Evolutionary conservation across 768 basidiomycete species (phyloP).

Genomic region (Sarcomyxa edulis): DNA sequence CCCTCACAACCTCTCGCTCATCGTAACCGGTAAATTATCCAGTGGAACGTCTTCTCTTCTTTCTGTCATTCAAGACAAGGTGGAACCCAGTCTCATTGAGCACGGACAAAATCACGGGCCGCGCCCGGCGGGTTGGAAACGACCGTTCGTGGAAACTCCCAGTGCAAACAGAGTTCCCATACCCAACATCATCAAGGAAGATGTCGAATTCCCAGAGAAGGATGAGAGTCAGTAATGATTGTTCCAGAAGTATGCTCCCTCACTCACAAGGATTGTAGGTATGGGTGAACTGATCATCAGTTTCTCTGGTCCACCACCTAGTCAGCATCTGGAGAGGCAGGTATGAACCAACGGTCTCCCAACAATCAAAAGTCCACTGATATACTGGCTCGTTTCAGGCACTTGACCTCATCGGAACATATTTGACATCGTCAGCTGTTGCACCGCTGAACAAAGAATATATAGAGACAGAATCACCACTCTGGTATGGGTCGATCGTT

Average conservation of each 20-base stretch:
- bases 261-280: slow-evolving; percentile 21
- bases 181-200: slow-evolving; percentile 44
- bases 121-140: slow-evolving; percentile 79
- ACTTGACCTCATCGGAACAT: slow-evolving; percentile 78
- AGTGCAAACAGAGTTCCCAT: slow-evolving; percentile 61
- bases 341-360: slow-evolving; percentile 24
- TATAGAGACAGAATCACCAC: slow-evolving; percentile 84
- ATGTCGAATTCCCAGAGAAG: slow-evolving; percentile 92
- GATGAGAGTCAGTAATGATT: slow-evolving; percentile 63
- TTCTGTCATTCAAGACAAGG: slow-evolving; percentile 71
- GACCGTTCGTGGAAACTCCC: slow-evolving; percentile 88
- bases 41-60: slow-evolving; percentile 73
- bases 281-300: slow-evolving; percentile 80
- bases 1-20: slow-evolving; percentile 87
- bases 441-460: slow-evolving; percentile 88
- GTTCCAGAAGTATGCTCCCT: not conserved
- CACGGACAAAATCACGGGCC: slow-evolving; percentile 71
- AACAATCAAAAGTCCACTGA: not conserved
- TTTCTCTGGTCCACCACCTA: slow-evolving; percentile 74
- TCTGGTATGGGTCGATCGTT: slow-evolving; percentile 55
- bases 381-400: slow-evolving; percentile 41
- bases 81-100: slow-evolving; percentile 76
- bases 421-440: slow-evolving; percentile 80
- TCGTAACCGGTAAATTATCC: slow-evolving; percentile 84
- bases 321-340: slow-evolving; percentile 68